Conservation (phyloP, 2,329 filamentous ascomycete species). For the Parafenestella ontariensis region DNA sequence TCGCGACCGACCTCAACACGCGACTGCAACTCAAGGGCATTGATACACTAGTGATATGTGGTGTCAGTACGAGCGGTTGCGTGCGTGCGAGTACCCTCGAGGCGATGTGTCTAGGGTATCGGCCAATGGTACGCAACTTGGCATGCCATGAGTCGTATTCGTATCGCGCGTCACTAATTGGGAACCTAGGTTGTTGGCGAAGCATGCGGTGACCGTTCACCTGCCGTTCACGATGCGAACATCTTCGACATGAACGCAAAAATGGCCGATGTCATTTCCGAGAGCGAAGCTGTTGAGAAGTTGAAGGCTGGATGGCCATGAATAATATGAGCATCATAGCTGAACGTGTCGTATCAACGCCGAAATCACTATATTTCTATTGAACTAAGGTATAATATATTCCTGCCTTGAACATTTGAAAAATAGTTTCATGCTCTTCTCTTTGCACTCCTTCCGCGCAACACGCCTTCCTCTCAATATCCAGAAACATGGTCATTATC, state of each 20-base stretch:
- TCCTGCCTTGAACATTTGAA: too few relatives aligned
- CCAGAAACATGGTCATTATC: too few relatives aligned
- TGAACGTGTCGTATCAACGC: too few relatives aligned
- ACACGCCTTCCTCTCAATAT: too few relatives aligned
- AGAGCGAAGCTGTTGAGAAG: conserved; percentile 51
- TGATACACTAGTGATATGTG: conserved; percentile 57
- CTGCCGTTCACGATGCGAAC: conserved; percentile 55
- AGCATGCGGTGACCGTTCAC: conserved; percentile 56
- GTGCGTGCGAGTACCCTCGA: conserved; percentile 56
- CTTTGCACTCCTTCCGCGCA: too few relatives aligned
- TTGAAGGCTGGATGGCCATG: conserved; percentile 48
- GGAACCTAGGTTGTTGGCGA: conserved; percentile 49
- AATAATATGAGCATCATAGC: neutral
- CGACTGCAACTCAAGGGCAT: conserved; percentile 49
- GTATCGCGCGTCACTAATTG: conserved; percentile 11
- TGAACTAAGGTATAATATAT: too few relatives aligned
- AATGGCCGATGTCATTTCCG: conserved; percentile 56
- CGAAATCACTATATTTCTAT: too few relatives aligned
- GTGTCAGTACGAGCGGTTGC: conserved; percentile 58
- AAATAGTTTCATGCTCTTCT: too few relatives aligned
- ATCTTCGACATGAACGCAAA: conserved; percentile 57
- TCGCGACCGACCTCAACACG: conserved; percentile 54
- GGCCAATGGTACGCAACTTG: conserved; percentile 51
- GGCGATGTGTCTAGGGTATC: conserved; percentile 54
- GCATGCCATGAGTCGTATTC: conserved; percentile 13